phyloP scores from a whole-genome alignment of 352 stramenopile genomes.

The Phytophthora sansomeana region DNA sequence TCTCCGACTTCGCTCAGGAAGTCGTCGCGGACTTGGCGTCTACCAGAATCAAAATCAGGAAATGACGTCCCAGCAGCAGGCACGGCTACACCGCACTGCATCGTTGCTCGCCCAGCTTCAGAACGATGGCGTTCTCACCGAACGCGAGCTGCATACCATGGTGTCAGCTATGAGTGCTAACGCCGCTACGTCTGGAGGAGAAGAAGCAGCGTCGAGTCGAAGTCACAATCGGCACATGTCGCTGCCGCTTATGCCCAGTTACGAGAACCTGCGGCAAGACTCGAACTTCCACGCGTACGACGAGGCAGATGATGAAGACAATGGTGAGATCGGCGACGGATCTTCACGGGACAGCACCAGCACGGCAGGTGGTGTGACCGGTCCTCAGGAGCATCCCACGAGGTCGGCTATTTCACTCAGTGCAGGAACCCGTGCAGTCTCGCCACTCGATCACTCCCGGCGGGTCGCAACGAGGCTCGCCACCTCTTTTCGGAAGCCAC shows the following conservation, averaged over 20 bases:
- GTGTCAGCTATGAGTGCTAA: constrained; percentile 37
- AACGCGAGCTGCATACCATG: constrained; percentile 41
- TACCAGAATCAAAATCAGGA: constrained; percentile 19
- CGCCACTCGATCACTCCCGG: constrained; percentile 23
- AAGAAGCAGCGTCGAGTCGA: constrained; percentile 20
- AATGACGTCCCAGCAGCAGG: constrained; percentile 5
- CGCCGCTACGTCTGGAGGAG: background rate
- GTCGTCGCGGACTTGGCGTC: constrained; percentile 14
- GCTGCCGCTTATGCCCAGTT: constrained; percentile 62
- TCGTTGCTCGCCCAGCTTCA: constrained; percentile 31
- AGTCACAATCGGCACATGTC: constrained; percentile 56
- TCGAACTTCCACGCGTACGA: constrained; percentile 31
- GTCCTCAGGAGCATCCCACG: constrained; percentile 10
- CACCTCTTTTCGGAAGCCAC: constrained; percentile 29
- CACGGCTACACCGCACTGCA: constrained; percentile 18
- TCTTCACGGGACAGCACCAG: constrained; percentile 36
- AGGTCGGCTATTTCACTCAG: constrained; percentile 33
- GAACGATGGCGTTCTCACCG: constrained; percentile 18
- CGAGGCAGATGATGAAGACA: constrained; percentile 32
- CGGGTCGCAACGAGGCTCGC: constrained; percentile 32
- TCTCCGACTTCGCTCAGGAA: constrained; percentile 10
- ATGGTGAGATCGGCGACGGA: constrained; percentile 25
- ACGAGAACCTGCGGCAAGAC: constrained; percentile 44
- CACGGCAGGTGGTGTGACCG: constrained; percentile 12
- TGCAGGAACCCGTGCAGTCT: constrained; percentile 11